These are phyloP conservation scores for Pythium aristosporum DNA, from an alignment of 352 stramenopile species.

Conservation along the genomic window DNA sequence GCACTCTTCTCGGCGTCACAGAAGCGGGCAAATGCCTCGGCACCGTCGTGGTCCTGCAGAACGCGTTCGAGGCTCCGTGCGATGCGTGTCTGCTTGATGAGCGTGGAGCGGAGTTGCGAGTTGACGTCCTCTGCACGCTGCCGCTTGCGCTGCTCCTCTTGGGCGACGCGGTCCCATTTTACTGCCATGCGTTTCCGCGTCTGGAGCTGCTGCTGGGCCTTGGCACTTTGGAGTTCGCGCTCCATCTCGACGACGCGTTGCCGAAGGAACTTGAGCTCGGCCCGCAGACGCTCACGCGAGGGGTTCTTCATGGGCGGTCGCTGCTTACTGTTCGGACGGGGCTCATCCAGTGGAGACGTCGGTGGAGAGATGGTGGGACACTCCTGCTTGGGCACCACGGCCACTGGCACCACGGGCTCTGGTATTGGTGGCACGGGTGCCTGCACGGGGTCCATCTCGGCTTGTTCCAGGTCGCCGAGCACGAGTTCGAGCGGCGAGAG, in stretches of 20 bases:
- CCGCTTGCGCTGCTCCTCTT: conserved; percentile 34
- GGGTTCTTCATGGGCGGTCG: conserved; percentile 18
- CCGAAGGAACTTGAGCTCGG: conserved; percentile 13
- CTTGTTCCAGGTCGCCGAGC: conserved; percentile 1
- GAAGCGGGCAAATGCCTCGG: conserved; percentile 29
- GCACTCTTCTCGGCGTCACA: neutral
- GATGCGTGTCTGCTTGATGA: conserved; percentile 44
- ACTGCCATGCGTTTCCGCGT: neutral
- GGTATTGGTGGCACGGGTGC: neutral
- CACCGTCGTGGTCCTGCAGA: conserved; percentile 38
- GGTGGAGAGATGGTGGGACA: too few species aligned
- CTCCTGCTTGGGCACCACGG: too few species aligned
- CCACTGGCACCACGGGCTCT: neutral
- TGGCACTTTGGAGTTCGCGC: neutral
- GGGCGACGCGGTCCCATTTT: conserved; percentile 17
- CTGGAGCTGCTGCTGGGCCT: conserved; percentile 9
- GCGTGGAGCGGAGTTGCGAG: conserved; percentile 28
- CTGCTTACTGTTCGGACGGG: neutral
- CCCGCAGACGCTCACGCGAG: conserved; percentile 13
- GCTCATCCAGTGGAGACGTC: neutral
- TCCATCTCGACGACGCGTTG: conserved; percentile 7
- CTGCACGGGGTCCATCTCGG: neutral
- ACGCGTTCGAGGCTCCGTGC: conserved; percentile 40
- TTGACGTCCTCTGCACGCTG: conserved; percentile 42
- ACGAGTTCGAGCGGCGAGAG: conserved; percentile 11